Base-by-base conservation (phyloP, 108 stramenopile genomes). In the Cyclotella kingstonii region DNA sequence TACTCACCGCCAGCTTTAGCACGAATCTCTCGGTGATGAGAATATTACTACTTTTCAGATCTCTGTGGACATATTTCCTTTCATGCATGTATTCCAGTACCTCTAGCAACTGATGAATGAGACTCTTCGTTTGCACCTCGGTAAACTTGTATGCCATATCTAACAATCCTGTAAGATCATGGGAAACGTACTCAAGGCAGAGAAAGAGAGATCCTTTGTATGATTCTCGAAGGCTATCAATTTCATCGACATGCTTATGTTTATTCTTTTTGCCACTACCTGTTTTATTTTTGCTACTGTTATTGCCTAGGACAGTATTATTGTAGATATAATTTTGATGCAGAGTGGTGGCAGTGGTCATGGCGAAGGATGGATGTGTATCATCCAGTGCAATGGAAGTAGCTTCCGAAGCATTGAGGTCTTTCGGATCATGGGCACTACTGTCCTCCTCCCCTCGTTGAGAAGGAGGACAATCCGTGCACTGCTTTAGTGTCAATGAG, bases 171-270 rank as follows among this genome's bases (percentile, higher is more conserved):
- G 86, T 86, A 21, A 93, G 60, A 60, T 93, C 91, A 54, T 93
- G 91, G 21, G 83, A 79, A 10, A 89, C 76, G 54, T 93, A 93
- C 63, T 89, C 91, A 35, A 93, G 60, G 5, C 86, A 84, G 21
- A 93, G 49, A 63, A 90, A 93, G 8, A 93, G 56, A 44, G 89
- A 89, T 10, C 91, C 91, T 57, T 87, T 92, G 76, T 84, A 92
- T 4, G 77, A 69, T 65, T 92, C 90, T 2, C 87, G 80, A 11
- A 70, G 45, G 29, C 39, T 51, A 40, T 70, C 60, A 14, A 48
- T 5, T 18, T 50, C 54, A 3, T 31, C 42, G 22, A 62, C 22
- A 4, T 60, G 12, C 39, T 52, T 36, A 35, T 36, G 33, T 28
- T 62, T 43, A 27, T 62, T 68, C 30, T 68, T 68, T 28, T 63